Evolutionary conservation across 163 green algal genomes (phyloP).

Genomic region (Prototheca stagnorum): DNA sequence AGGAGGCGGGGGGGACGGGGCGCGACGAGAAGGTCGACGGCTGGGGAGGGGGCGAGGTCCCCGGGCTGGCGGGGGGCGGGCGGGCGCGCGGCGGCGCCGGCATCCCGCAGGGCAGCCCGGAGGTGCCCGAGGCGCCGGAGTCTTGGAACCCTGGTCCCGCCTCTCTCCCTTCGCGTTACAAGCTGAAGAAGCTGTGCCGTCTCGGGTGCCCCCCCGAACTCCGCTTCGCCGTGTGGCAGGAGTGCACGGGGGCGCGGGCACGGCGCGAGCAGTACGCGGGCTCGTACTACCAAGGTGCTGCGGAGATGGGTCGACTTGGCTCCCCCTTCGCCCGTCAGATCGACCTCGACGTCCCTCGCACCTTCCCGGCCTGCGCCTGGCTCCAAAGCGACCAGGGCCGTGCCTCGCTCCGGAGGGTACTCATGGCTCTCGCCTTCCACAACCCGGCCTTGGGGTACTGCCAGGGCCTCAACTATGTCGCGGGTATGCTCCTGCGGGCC

Average conservation of each 20-base stretch:
- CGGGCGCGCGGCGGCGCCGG: no score
- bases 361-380: conserved; percentile 57
- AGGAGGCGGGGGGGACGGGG: no score
- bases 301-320: conserved; percentile 28
- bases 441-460: conserved; percentile 73
- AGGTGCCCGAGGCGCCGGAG: not conserved
- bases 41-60: no score
- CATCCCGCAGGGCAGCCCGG: no score
- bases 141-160: not conserved
- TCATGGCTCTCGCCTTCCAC: conserved; percentile 58
- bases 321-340: conserved; percentile 49
- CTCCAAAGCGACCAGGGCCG: conserved; percentile 44
- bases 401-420: conserved; percentile 37
- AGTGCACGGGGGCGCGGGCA: conserved; percentile 37
- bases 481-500: conserved; percentile 72
- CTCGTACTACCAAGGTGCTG: conserved; percentile 44
- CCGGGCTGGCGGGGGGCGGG: no score
- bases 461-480: conserved; percentile 88
- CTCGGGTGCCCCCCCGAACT: conserved; percentile 54
- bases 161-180: conserved; percentile 11
- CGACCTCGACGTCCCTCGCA: conserved; percentile 54
- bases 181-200: conserved; percentile 34
- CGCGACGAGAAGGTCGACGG: not conserved
- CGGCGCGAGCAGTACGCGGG: conserved; percentile 13
- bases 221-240: conserved; percentile 52